phyloP scores from a whole-genome alignment of 2,329 filamentous ascomycete species.

The Xylariaceae sp. region DNA sequence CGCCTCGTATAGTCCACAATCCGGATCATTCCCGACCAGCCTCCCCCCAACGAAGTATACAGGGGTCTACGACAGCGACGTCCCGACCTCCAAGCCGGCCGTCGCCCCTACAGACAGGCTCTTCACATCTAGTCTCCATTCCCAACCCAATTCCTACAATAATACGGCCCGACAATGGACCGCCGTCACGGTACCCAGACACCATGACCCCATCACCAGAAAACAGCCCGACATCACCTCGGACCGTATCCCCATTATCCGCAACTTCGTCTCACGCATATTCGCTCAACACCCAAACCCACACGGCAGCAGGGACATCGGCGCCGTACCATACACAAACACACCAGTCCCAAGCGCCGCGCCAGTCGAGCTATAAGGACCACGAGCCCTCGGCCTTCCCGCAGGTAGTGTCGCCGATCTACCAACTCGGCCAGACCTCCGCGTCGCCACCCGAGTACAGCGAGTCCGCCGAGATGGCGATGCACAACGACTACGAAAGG shows the following conservation, averaged over 20 bases:
- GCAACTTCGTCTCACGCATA: not conserved
- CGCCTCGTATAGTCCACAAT: not conserved
- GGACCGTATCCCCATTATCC: constrained; percentile 15
- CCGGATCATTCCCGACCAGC: not conserved
- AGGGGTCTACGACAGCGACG: not conserved
- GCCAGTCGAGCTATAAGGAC: constrained; percentile 3
- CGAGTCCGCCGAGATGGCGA: constrained; percentile 10
- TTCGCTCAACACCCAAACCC: not conserved
- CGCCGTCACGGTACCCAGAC: constrained; percentile 16
- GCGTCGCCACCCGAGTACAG: constrained; percentile 18
- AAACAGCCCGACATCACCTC: constrained; percentile 8
- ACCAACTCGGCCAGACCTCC: constrained; percentile 18
- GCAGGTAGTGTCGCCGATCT: constrained; percentile 17
- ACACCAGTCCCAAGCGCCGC: not conserved
- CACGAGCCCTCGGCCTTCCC: not conserved
- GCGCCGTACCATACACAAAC: not conserved
- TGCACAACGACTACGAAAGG: not conserved
- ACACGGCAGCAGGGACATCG: not conserved
- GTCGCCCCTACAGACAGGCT: not conserved
- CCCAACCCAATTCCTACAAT: not conserved
- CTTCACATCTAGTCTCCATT: not conserved
- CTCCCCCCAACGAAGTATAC: not conserved
- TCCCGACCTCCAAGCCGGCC: not conserved
- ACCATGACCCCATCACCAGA: not conserved
- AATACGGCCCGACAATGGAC: constrained; percentile 8